Evolutionary conservation across 2,329 filamentous ascomycete species (phyloP).

Genomic region (Ambrosiella beaveri): DNA sequence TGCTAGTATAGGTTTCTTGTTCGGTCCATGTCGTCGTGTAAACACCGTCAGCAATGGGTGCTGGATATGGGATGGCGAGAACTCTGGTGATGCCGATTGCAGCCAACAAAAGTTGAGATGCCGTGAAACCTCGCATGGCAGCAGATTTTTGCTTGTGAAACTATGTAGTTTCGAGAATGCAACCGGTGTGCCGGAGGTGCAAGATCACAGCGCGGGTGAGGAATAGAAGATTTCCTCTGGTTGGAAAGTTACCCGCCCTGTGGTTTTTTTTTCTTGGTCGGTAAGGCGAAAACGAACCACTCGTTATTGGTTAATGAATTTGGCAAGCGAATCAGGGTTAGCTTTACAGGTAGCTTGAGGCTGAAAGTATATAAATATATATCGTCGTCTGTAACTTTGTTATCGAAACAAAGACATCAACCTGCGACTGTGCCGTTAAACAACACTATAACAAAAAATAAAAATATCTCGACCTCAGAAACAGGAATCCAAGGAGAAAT

Average conservation of each 20-base stretch:
- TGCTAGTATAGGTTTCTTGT: conserved; percentile 43
- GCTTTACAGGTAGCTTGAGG: neutral
- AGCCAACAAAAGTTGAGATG: conserved; percentile 5
- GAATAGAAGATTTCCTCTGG: neutral
- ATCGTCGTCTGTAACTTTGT: neutral
- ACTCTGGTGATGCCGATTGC: conserved; percentile 3
- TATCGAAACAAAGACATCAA: neutral
- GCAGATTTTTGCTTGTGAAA: too few species aligned
- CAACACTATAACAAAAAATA: neutral
- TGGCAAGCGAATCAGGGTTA: neutral
- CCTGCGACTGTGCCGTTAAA: neutral
- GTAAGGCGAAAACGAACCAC: neutral
- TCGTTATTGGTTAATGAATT: neutral
- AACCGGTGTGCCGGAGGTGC: too few species aligned
- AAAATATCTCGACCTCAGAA: neutral
- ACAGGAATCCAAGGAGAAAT: neutral
- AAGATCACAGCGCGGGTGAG: neutral
- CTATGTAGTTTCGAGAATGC: too few species aligned
- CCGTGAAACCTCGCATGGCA: neutral
- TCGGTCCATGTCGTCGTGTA: conserved; percentile 44
- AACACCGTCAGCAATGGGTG: conserved; percentile 14
- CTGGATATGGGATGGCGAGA: conserved; percentile 7
- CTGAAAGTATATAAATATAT: neutral
- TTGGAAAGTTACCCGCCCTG: too few species aligned
- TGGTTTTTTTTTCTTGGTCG: neutral